Evolutionary conservation across 2,329 filamentous ascomycete species (phyloP).

Genomic region (Aspergillus candidus): DNA sequence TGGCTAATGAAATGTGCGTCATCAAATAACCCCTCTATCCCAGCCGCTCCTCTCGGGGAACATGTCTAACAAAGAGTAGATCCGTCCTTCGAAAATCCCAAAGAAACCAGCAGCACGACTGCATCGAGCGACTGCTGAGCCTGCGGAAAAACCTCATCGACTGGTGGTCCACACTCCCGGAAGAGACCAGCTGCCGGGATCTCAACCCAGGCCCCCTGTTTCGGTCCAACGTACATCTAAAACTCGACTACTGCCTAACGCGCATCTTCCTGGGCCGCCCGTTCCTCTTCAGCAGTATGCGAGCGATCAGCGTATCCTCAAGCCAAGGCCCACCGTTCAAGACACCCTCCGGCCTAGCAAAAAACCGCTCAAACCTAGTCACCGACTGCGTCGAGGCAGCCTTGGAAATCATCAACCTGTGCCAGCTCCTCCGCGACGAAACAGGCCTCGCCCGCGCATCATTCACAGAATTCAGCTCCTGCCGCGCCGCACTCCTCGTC

Average conservation of each 20-base stretch:
- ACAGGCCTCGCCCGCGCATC: conserved; percentile 50
- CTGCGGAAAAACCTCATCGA: conserved; percentile 35
- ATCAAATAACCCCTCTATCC: no score
- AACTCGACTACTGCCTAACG: conserved; percentile 49
- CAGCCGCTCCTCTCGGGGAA: background rate
- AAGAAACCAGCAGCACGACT: conserved; percentile 36
- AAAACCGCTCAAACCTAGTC: conserved; percentile 39
- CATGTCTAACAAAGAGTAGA: conserved; percentile 24
- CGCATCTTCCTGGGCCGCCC: conserved; percentile 51
- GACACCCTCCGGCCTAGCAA: conserved; percentile 26
- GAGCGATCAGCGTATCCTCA: conserved; percentile 20
- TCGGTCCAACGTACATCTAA: conserved; percentile 47
- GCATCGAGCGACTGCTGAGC: conserved; percentile 35
- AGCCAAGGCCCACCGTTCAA: conserved; percentile 20
- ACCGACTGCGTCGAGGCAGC: conserved; percentile 50
- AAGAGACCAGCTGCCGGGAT: conserved; percentile 36
- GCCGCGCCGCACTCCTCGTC: conserved; percentile 49
- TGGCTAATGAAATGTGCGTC: conserved; percentile 37
- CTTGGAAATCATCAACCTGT: conserved; percentile 47
- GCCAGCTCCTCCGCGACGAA: conserved; percentile 45
- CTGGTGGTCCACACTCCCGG: conserved; percentile 39
- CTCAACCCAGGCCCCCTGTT: conserved; percentile 40
- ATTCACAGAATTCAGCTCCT: conserved; percentile 53
- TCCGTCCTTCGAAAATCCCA: conserved; percentile 35
- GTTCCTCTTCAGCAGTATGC: conserved; percentile 45